Evolutionary conservation across 148 eudicot species (phyloP).

Genomic region (Polygonum maritimum): DNA sequence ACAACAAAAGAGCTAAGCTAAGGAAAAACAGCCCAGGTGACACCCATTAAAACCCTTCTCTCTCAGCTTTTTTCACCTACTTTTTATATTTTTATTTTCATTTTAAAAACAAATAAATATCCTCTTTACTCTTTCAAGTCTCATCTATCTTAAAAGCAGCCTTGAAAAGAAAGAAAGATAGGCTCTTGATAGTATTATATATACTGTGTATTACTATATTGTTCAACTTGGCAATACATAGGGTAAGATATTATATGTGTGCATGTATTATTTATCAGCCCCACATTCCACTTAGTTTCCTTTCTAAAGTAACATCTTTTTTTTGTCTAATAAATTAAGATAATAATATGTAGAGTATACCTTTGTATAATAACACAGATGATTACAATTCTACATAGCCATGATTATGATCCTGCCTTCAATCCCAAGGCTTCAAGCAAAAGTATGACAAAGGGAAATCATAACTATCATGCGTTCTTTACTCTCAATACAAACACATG

Average conservation of each 20-base stretch:
- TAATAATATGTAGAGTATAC: neutral
- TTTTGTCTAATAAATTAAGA: neutral
- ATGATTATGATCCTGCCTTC: constrained; percentile 10
- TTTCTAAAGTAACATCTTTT: too few relatives aligned
- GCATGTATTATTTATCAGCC: neutral
- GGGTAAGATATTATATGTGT: neutral
- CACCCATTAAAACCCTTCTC: constrained; percentile 10
- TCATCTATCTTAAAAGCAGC: constrained; percentile 5
- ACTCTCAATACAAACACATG: constrained; percentile 8
- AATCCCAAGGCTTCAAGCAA: constrained; percentile 4
- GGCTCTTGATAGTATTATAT: neutral
- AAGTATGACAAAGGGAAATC: constrained; percentile 7
- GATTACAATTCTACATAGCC: constrained; percentile 5
- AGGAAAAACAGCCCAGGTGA: constrained; percentile 8
- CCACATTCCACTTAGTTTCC: constrained; percentile 6
- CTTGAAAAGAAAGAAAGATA: constrained; percentile 7
- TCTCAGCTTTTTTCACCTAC: neutral
- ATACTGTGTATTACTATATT: neutral
- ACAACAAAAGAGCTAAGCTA: neutral
- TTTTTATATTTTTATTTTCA: neutral
- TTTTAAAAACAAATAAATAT: neutral
- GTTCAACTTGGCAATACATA: constrained; percentile 6
- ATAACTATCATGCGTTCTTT: constrained; percentile 5
- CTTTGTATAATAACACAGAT: constrained; percentile 1
- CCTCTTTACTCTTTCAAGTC: constrained; percentile 10